A percentile compares a stretch with the other conserved stretches of the same genome.
Conservation (phyloP, 805 yeast species). For the Schwanniomyces yamadae region DNA sequence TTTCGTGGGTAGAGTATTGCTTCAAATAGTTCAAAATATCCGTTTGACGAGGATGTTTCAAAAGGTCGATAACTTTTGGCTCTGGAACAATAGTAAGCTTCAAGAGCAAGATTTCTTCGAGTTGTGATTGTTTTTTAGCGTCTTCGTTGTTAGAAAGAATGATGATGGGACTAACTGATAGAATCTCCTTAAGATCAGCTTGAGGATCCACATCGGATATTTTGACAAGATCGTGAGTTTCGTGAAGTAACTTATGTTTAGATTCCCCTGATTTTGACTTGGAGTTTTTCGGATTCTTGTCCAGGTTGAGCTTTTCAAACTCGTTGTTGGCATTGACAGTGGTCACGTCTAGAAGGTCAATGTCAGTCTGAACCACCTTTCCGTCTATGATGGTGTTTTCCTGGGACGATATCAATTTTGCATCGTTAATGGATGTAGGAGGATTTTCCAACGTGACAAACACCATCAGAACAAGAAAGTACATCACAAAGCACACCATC, state of each 20-base stretch:
- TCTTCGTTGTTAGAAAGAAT: constrained; percentile 23
- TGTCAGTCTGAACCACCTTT: background rate
- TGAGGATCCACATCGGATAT: constrained; percentile 14
- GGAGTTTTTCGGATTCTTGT: background rate
- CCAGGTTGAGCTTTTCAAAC: background rate
- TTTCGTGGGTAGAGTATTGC: constrained; percentile 12
- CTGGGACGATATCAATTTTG: too few relatives aligned
- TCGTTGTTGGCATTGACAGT: constrained; percentile 1
- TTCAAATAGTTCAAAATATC: constrained; percentile 25
- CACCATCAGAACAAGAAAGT: too few relatives aligned
- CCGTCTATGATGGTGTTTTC: too few relatives aligned
- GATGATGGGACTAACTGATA: constrained; percentile 30
- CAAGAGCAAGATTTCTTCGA: constrained; percentile 18
- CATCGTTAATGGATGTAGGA: too few relatives aligned
- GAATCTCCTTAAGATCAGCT: constrained; percentile 30
- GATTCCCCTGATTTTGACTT: constrained; percentile 3
- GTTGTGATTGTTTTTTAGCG: constrained; percentile 12
- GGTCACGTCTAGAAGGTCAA: constrained; percentile 1
- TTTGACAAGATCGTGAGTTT: constrained; percentile 1
- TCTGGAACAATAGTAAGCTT: constrained; percentile 31
- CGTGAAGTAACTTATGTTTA: constrained; percentile 5
- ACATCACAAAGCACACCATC: too few relatives aligned
- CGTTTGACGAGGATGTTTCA: constrained; percentile 30
- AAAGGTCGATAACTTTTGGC: constrained; percentile 29
- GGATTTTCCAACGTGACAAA: too few relatives aligned